Evolutionary conservation across 768 basidiomycete genomes (phyloP), one percentile per base, ranked within the genome.

Genomic region (Collybiopsis luxurians): DNA sequence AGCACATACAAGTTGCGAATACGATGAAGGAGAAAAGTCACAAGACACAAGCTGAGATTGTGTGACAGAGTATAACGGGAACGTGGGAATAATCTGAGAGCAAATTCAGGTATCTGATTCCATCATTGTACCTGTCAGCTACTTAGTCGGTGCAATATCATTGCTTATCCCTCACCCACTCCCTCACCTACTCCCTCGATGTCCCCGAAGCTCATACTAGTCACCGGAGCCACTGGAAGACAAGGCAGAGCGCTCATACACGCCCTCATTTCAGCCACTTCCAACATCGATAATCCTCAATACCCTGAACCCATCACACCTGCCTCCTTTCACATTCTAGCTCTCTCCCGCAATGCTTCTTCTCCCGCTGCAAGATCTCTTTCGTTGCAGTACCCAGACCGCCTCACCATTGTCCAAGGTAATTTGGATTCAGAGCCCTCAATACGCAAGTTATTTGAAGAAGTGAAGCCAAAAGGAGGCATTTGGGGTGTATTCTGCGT

Each of bases 401-500:
- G n/a, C n/a, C 61, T 75, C 27, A 65, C 66, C 3, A 53, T 76
- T 1, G 71, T 76, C 2, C 55, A 74, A 59, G 75, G 71, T 6
- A 59, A 75, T 59, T 56, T 78, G 26, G 71, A 76, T 40, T 58
- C 64, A 1, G 54, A 59, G 1, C 61, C 60, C 1, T 65, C 66
- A 10, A 57, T 76, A 1, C 63, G 70, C 12, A 64, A 63, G 45
- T 55, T 77, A 7, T 78, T 77, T 53, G 70, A 73, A 38, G 67
- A 72, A 31, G 69, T 66, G 1, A 67, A 70, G 26, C 11, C 38
- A 53, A 24, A 55, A 40, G 53, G 39, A 15, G 69, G 66, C 0
- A 61, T 76, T 10, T 77, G 71, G 71, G 76, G 75, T 11, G 75
- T 77, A 3, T 76, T 71, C 54, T 68, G 70, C 28, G 71, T 70